These are phyloP conservation scores for Neofusicoccum ribis DNA, from an alignment of 2,329 filamentous ascomycete genomes.

Conservation along the genomic window DNA sequence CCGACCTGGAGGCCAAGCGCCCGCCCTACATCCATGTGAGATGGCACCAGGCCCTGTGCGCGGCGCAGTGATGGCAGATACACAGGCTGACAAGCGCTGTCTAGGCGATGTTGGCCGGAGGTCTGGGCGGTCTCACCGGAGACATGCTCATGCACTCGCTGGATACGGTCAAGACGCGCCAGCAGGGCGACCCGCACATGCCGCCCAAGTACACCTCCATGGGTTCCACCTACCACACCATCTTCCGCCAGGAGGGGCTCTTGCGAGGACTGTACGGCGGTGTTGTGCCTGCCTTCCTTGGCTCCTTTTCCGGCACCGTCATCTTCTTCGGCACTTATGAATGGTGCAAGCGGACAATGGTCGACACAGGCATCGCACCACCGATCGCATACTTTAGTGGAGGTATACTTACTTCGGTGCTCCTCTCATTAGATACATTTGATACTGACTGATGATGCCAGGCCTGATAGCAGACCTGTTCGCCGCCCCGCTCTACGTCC, in stretches of 20 bases:
- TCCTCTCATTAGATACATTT: not conserved
- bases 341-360: constrained; percentile 84
- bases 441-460: constrained; percentile 34
- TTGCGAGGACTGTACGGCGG: constrained; percentile 85
- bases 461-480: constrained; percentile 92
- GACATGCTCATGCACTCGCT: constrained; percentile 99
- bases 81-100: constrained; percentile 13
- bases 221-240: constrained; percentile 87
- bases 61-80: not conserved
- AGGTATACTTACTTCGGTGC: constrained; percentile 53
- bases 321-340: constrained; percentile 97
- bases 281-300: constrained; percentile 86
- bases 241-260: constrained; percentile 88
- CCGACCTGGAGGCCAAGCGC: constrained; percentile 45
- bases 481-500: constrained; percentile 91
- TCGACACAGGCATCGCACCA: constrained; percentile 79
- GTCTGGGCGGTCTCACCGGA: constrained; percentile 86
- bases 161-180: constrained; percentile 96
- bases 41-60: constrained; percentile 17
- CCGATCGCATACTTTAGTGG: constrained; percentile 83
- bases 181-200: constrained; percentile 92
- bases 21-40: constrained; percentile 51
- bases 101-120: constrained; percentile 92
- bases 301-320: constrained; percentile 90
- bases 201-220: constrained; percentile 92